phyloP scores from a whole-genome alignment of 371 early-diverging fungal genomes.

The Lichtheimia corymbifera region DNA sequence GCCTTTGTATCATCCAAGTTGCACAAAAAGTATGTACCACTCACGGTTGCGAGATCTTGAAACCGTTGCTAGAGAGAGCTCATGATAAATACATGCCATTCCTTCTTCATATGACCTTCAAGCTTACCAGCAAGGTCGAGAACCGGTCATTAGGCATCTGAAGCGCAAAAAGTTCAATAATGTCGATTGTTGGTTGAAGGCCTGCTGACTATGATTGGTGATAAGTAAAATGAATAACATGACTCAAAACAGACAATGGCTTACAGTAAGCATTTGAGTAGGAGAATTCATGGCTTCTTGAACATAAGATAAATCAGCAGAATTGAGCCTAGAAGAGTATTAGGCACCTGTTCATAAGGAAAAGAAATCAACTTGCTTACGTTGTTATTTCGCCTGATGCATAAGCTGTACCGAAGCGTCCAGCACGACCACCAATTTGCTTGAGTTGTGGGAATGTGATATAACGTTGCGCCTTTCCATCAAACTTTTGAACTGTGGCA shows the following conservation, averaged over 20 bases:
- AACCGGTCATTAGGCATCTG: conserved; percentile 71
- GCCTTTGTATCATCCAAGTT: conserved; percentile 69
- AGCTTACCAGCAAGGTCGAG: conserved; percentile 61
- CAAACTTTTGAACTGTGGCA: conserved; percentile 72
- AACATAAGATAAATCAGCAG: conserved; percentile 32
- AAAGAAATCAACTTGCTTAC: conserved; percentile 28
- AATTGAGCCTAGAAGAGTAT: conserved; percentile 19
- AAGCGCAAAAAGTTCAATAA: conserved; percentile 76
- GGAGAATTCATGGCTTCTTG: conserved; percentile 33
- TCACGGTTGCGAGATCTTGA: conserved; percentile 67
- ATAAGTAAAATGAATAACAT: neutral
- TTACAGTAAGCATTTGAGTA: conserved; percentile 17
- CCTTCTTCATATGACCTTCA: neutral
- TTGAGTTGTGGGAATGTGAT: conserved; percentile 80
- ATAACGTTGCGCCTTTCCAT: conserved; percentile 57
- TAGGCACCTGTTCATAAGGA: conserved; percentile 18
- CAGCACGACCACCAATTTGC: conserved; percentile 97
- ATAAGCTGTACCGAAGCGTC: conserved; percentile 78
- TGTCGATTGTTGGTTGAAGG: conserved; percentile 77
- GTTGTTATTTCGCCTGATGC: conserved; percentile 68
- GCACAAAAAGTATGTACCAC: conserved; percentile 77
- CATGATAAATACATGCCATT: neutral
- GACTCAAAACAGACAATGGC: neutral
- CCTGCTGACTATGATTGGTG: conserved; percentile 64
- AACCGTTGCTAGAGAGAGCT: conserved; percentile 53